Base-by-base conservation (phyloP, 2,329 filamentous ascomycete genomes). In the Aspergillus novofumigatus region DNA sequence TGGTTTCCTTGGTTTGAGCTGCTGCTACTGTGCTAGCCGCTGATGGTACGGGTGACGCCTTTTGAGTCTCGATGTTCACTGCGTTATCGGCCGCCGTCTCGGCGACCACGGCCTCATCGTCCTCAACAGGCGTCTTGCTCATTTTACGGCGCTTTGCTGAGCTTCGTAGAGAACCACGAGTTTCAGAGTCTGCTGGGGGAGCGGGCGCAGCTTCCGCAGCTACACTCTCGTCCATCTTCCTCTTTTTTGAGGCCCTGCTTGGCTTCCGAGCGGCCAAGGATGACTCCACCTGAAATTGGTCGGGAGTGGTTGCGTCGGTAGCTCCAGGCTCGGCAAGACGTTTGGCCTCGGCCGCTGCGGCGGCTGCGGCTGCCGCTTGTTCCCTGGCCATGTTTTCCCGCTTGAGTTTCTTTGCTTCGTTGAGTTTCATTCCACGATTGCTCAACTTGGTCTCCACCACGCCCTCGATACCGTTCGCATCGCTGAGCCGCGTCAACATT, bases 341-440 rank as follows among this genome's bases (percentile, higher is more conserved):
- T 28, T 60, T 61, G 21, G 62, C 58, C 58, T 67, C 67, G 7
- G 56, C 63, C 7, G 57, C 59, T 20, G 61, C 62, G 3, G 57
- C 61, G 9, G 57, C 59, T 2, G 58, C 56, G 3, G 57, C 57
- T 14, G 80, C 72, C 29, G 79, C 84, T 68, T 77, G 80, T 58
- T 77, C 75, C 53, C 74, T 77, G 32, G 77, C 74, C 62, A 78
- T 66, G 45, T 76, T 78, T 66, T 84, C 81, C 55, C 82, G 79
- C 68, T 86, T 85, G 54, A 84, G 72, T 67, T 84, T 86, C 72
- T 85, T 86, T 38, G 84, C 79, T 60, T 85, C 83, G 62, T 84
- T 83, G 57, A 85, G 72, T 64, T 83, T 83, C 79, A 83, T 85
- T 59, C 82, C 83, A 51, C 82, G 79, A 64, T 85, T 85, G 65